phyloP scores from a whole-genome alignment of 2,329 filamentous ascomycete genomes.

The Monosporascus sp. region DNA sequence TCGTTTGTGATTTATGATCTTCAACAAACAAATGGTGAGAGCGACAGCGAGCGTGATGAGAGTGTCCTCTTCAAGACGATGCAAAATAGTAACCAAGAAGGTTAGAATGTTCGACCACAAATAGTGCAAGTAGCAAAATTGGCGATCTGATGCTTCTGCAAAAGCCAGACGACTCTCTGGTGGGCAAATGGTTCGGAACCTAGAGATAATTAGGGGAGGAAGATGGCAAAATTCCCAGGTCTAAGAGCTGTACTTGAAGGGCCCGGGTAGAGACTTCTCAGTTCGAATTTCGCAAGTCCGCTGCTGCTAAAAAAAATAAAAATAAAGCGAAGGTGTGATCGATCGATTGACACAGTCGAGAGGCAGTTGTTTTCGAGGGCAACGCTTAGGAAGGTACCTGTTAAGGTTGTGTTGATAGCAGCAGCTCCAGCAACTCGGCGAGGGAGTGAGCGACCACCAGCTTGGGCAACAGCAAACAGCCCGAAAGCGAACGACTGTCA shows the following conservation, averaged over 20 bases:
- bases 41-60: not conserved
- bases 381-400: not conserved
- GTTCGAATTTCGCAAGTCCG: not conserved
- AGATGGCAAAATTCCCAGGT: not conserved
- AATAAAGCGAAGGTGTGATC: not conserved
- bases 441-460: not conserved
- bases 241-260: not conserved
- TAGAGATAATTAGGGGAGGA: not conserved
- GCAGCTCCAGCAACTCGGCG: not conserved
- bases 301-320: not conserved
- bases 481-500: not conserved
- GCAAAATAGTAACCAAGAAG: not conserved
- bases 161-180: not conserved
- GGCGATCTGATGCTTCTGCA: not conserved
- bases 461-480: not conserved
- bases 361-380: not conserved
- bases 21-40: not conserved
- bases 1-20: slow-evolving; percentile 1
- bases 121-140: not conserved
- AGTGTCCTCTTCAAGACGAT: not conserved
- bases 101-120: not conserved
- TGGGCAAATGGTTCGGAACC: not conserved
- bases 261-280: too few relatives aligned
- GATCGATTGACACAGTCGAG: not conserved
- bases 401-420: not conserved